These are phyloP conservation scores for Tieghemostelium lacteum DNA, from an alignment of 78 protist species.

Conservation along the genomic window DNA sequence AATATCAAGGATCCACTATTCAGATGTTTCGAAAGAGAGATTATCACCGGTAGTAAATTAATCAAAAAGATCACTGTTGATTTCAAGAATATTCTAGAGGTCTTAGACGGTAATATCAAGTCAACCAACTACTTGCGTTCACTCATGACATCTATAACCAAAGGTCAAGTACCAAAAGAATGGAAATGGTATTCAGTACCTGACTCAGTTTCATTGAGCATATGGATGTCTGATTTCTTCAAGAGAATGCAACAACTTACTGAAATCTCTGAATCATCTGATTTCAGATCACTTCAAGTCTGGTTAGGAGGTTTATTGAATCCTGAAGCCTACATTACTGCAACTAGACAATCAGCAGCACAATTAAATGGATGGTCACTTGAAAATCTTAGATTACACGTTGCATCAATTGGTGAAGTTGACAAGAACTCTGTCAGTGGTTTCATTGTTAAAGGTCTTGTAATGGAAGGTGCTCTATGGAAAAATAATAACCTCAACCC, in stretches of 20 bases:
- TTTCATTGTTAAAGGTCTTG: constrained; percentile 59
- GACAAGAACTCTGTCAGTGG: neutral
- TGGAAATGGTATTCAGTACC: constrained; percentile 89
- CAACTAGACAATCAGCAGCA: constrained; percentile 95
- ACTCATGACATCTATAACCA: constrained; percentile 45
- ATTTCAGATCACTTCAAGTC: constrained; percentile 35
- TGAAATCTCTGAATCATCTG: constrained; percentile 49
- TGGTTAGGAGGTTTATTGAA: constrained; percentile 94
- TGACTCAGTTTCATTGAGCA: constrained; percentile 39
- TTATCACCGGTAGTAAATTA: constrained; percentile 76
- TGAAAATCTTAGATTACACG: constrained; percentile 85
- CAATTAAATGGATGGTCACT: constrained; percentile 88
- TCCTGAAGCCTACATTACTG: constrained; percentile 97
- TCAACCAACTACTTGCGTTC: constrained; percentile 86
- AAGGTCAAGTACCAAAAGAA: constrained; percentile 84
- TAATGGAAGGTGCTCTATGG: constrained; percentile 78
- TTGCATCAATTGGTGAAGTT: constrained; percentile 9
- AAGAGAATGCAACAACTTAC: constrained; percentile 81
- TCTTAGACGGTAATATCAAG: constrained; percentile 75
- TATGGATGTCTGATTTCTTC: constrained; percentile 89
- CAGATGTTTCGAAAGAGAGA: constrained; percentile 91
- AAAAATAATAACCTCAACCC: constrained; percentile 21
- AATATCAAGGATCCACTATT: constrained; percentile 88
- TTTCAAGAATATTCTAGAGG: constrained; percentile 35
- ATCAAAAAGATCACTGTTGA: constrained; percentile 82